Evolutionary conservation across 208 protist genomes (phyloP), one percentile per base, ranked within the genome.

Genomic region (Trypanosoma scelopori): DNA sequence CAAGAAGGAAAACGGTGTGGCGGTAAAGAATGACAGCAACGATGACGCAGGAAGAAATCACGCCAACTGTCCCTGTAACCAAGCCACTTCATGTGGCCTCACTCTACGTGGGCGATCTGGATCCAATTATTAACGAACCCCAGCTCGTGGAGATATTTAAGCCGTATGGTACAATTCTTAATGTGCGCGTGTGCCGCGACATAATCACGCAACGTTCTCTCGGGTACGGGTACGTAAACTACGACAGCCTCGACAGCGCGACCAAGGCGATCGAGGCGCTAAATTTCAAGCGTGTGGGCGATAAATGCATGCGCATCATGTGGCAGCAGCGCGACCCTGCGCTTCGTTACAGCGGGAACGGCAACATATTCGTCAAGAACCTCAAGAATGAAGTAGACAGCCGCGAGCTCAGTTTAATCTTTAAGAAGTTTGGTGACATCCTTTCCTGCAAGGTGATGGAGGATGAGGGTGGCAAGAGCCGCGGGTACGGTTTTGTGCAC

Each of bases 321-420:
- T 99, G 98, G 98, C 97, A 95, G 66, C 98, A 99, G 83, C 93
- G 98, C 55, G 98, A 99, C 73, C 98, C 98, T 41, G 82, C 92
- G 18, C 79, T 99, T 18, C 94, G 98, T 66, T 98, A 98, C 81
- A 98, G 92, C 47, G 97, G 97, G 66, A 92, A 92, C 69, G 93
- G 98, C 82, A 99, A 99, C 87, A 91, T 99, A 64, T 99, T 99
- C 76, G 98, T 99, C 59, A 99, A 99, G 85, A 99, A 99, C 84
- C 87, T 99, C 18, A 91, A 97, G 80, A 85, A 78, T 69, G 76
- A 84, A 41, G 96, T 99, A 55, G 97, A 99, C 82, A 98, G 98
- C 82, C 98, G 99, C 76, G 78, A 81, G 18, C 89, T 99, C 11
- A 92, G 98, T 83, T 97, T 99, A 69, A 95, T 98, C 23, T 99